Base-by-base conservation (phyloP, 805 yeast species). In the Cyberlindnera maritima region DNA sequence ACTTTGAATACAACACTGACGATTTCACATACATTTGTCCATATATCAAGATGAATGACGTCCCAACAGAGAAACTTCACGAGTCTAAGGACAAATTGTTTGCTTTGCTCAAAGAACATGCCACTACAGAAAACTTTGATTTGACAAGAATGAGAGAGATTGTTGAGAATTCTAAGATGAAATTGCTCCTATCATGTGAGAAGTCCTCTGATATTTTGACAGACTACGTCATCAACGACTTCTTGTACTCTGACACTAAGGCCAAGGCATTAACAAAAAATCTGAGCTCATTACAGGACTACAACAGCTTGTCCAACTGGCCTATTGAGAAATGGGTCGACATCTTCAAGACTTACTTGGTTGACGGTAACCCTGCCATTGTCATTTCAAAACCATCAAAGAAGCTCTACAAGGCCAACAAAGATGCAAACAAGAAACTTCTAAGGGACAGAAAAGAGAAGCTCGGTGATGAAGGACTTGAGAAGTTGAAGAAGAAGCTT, bases 341-440 rank as follows among this genome's bases (percentile, higher is more conserved):
- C 0, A 63, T 85, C 32, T 72, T 83, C 41, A 60, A 71, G 23
- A 64, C 69, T 33, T 75, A 79, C 52, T 75, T 89, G 39, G 70
- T 86, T 13, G 72, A 80, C 3, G 84, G 80, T 54, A 70, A 80
- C 11, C 77, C 87, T 12, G 88, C 83, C 8, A 68, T 87, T 21
- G 73, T 91, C 2, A 59, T 88, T 39, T 88, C 88, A 3, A 75
- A 68, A 53, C 98, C 99, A 14, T 88, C 92, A 0, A 67, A 71
- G 20, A 62, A 59, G 33, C 66, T 87, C 42, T 86, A 88, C 61
- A 74, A 75, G 41, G 46, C 62, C 4, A 60, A 76, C 39, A 84
- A 83, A 48, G 52, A 56, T 9, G 80, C 77, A 10, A 80, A 78
- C 46, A 76, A 79, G 52, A 63, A 72, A 23, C 58, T 81, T 13